A percentile compares a stretch with the other conserved stretches of the same genome.
phyloP scores from a whole-genome alignment of 306 rosid species.

The Psophocarpus tetragonolobus region DNA sequence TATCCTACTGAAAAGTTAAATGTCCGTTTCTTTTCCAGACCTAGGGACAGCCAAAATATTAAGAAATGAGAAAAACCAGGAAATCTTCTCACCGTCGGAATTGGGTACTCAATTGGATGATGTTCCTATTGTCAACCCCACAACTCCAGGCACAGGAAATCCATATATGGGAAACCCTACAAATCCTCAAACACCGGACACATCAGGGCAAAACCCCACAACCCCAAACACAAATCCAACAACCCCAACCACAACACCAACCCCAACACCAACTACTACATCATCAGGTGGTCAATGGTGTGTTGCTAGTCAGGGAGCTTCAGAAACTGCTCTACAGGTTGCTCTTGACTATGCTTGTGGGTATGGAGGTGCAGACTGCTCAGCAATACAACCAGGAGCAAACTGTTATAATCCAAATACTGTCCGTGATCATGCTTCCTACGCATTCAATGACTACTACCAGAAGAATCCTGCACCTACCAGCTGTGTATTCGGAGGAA shows the following conservation, averaged over 20 bases:
- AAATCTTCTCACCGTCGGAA: constrained; percentile 48
- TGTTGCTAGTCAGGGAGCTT: constrained; percentile 63
- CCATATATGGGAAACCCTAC: constrained; percentile 42
- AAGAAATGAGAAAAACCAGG: constrained; percentile 37
- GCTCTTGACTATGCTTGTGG: constrained; percentile 98
- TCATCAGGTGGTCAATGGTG: constrained; percentile 80
- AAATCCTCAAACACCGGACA: constrained; percentile 51
- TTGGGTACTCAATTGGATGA: constrained; percentile 47
- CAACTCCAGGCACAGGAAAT: constrained; percentile 49
- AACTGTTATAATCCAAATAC: constrained; percentile 80
- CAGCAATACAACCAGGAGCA: constrained; percentile 67
- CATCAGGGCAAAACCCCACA: constrained; percentile 42
- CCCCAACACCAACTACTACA: constrained; percentile 43
- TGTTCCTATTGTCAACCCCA: constrained; percentile 68
- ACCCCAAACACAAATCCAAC: constrained; percentile 24
- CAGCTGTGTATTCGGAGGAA: constrained; percentile 85
- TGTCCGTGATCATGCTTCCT: constrained; percentile 78
- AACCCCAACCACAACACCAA: constrained; percentile 16
- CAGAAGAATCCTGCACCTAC: constrained; percentile 81
- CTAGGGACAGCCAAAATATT: constrained; percentile 42
- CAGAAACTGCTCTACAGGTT: constrained; percentile 76
- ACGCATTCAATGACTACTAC: constrained; percentile 84
- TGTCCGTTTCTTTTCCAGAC: constrained; percentile 58
- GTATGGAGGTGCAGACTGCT: constrained; percentile 83
- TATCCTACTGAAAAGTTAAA: constrained; percentile 12